Conservation (phyloP, 2,329 filamentous ascomycete genomes). For the Tolypocladium inflatum region DNA sequence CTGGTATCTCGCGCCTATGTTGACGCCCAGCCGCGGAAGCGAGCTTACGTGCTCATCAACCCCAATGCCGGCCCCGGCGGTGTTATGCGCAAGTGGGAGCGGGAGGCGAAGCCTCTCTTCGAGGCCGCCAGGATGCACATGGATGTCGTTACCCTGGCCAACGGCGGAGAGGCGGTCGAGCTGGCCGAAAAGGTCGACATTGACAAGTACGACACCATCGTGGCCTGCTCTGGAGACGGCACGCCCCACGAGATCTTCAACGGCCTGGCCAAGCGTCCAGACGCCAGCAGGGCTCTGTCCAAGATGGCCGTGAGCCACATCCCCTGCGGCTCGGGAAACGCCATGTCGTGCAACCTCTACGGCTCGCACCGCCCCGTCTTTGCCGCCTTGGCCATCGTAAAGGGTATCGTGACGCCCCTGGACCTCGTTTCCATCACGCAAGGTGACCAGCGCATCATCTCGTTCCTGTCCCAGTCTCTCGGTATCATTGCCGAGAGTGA, state of each 20-base stretch:
- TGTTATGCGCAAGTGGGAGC: slow-evolving; percentile 64
- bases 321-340: slow-evolving; percentile 90
- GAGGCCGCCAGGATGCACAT: slow-evolving; percentile 69
- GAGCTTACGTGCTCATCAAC: slow-evolving; percentile 84
- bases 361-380: slow-evolving; percentile 67
- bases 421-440: slow-evolving; percentile 87
- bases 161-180: slow-evolving; percentile 68
- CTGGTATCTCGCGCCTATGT: slow-evolving; percentile 65
- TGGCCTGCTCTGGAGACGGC: slow-evolving; percentile 87
- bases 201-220: slow-evolving; percentile 72
- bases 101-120: slow-evolving; percentile 72
- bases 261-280: slow-evolving; percentile 66
- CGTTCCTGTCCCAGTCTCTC: slow-evolving; percentile 83
- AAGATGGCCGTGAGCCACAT: slow-evolving; percentile 78
- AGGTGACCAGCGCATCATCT: slow-evolving; percentile 62
- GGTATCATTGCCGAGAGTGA: slow-evolving; percentile 88
- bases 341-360: slow-evolving; percentile 81
- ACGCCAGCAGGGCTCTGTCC: slow-evolving; percentile 64
- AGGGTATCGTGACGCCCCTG: slow-evolving; percentile 73
- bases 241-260: slow-evolving; percentile 93
- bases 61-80: slow-evolving; percentile 78
- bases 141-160: slow-evolving; percentile 62
- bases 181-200: slow-evolving; percentile 69
- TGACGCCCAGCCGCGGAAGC: slow-evolving; percentile 56
- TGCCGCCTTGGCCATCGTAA: slow-evolving; percentile 76